Evolutionary conservation across 2,329 filamentous ascomycete genomes (phyloP).

Genomic region (Epichloe aotearoae): DNA sequence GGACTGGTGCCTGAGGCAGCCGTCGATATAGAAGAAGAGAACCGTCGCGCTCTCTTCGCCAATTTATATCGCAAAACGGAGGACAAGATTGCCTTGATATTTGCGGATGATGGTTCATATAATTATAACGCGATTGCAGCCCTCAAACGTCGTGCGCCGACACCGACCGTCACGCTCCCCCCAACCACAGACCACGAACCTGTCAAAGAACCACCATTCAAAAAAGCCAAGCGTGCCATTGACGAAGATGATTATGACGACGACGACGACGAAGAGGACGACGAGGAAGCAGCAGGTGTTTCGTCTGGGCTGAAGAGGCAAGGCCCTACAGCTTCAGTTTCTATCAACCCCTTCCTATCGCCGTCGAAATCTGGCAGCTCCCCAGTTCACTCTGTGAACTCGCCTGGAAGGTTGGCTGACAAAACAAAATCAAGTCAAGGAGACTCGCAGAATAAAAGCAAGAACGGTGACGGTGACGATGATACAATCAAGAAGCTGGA

Average conservation of each 20-base stretch:
- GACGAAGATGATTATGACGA: constrained; percentile 78
- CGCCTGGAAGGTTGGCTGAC: constrained; percentile 42
- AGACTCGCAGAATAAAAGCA: constrained; percentile 39
- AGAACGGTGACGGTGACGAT: constrained; percentile 46
- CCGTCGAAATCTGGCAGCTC: constrained; percentile 59
- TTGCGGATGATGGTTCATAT: constrained; percentile 44
- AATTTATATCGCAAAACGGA: constrained; percentile 68
- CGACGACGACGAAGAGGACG: constrained; percentile 58
- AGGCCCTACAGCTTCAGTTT: constrained; percentile 35
- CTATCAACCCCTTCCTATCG: constrained; percentile 48
- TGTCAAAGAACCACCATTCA: constrained; percentile 49
- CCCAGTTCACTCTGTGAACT: constrained; percentile 48
- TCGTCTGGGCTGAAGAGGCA: constrained; percentile 31
- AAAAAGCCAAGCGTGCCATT: constrained; percentile 65
- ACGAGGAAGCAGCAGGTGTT: constrained; percentile 49
- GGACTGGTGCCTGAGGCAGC: constrained; percentile 48
- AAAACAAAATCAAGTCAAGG: constrained; percentile 37
- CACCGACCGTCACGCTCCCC: constrained; percentile 31
- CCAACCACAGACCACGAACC: constrained; percentile 46
- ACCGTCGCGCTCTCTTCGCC: constrained; percentile 59
- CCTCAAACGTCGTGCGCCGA: constrained; percentile 29
- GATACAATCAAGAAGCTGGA: constrained; percentile 89
- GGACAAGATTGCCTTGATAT: constrained; percentile 63
- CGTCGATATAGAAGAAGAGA: constrained; percentile 51
- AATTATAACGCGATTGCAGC: constrained; percentile 40